A percentile compares a stretch with the other conserved stretches of the same genome.
phyloP scores from a whole-genome alignment of 345 rosid species.

The thale cress (Arabidopsis thaliana) region DNA sequence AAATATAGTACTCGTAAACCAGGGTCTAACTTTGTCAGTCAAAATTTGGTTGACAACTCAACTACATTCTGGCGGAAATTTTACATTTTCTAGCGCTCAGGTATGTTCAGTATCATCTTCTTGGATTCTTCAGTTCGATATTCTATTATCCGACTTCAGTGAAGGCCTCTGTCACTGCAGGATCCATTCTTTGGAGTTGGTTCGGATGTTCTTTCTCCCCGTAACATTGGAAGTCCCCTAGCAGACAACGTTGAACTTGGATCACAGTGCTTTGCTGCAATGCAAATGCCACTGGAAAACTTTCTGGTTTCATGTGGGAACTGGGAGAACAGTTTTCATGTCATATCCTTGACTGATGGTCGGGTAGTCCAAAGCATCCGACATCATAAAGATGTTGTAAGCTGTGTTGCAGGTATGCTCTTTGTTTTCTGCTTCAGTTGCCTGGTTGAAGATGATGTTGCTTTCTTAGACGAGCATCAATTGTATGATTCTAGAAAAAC shows the following conservation, averaged over 20 bases:
- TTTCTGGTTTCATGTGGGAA: conserved; percentile 92
- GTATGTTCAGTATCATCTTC: conserved; percentile 46
- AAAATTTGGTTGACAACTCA: conserved; percentile 96
- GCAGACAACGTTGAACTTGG: conserved; percentile 82
- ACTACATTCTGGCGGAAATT: conserved; percentile 91
- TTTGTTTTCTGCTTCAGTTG: conserved; percentile 21
- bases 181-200: conserved; percentile 97
- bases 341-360: conserved; percentile 86
- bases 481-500: neutral
- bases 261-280: conserved; percentile 77
- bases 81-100: conserved; percentile 93
- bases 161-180: conserved; percentile 52
- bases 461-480: neutral
- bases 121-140: neutral
- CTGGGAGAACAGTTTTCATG: conserved; percentile 98
- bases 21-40: conserved; percentile 86
- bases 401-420: conserved; percentile 93
- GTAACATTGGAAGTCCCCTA: conserved; percentile 85
- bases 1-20: conserved; percentile 77
- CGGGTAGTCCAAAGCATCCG: conserved; percentile 93
- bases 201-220: conserved; percentile 84
- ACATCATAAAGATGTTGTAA: conserved; percentile 94
- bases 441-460: neutral
- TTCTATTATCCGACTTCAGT: neutral
- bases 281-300: conserved; percentile 78